phyloP scores from a whole-genome alignment of 176 grass and related monocot genomes.

The Stipa capillata region DNA sequence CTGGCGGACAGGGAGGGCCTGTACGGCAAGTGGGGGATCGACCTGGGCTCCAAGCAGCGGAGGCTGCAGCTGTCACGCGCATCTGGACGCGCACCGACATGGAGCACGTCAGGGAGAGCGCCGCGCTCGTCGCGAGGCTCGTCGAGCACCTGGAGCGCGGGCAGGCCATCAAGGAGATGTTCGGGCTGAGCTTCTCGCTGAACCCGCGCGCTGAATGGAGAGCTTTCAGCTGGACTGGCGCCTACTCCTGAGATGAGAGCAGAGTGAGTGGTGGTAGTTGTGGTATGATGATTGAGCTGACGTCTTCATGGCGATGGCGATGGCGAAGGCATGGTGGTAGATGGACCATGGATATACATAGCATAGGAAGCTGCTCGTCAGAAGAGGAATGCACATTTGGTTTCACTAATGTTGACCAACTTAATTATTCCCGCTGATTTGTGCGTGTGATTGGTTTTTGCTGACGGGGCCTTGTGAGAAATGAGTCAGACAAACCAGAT shows the following conservation, averaged over 20 bases:
- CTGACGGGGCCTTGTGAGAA: neutral
- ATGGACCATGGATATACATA: neutral
- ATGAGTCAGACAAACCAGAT: neutral
- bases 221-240: constrained; percentile 51
- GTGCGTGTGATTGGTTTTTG: constrained; percentile 4
- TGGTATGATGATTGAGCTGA: too few relatives aligned
- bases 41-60: constrained; percentile 62
- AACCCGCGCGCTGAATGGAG: constrained; percentile 33
- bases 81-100: constrained; percentile 66
- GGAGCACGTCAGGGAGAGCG: constrained; percentile 74
- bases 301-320: neutral
- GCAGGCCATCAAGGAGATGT: constrained; percentile 75
- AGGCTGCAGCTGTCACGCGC: constrained; percentile 50
- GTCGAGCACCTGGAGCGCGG: constrained; percentile 50
- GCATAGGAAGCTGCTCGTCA: neutral
- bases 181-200: constrained; percentile 65
- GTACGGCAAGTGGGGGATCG: constrained; percentile 67
- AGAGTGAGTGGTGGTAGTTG: too few relatives aligned
- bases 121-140: constrained; percentile 53
- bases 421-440: neutral
- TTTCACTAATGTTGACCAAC: neutral
- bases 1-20: constrained; percentile 55
- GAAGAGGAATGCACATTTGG: neutral
- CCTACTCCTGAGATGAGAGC: constrained; percentile 7
- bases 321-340: neutral